These are phyloP conservation scores for Dactylella cylindrospora DNA, from an alignment of 2,329 filamentous ascomycete species.

Conservation along the genomic window DNA sequence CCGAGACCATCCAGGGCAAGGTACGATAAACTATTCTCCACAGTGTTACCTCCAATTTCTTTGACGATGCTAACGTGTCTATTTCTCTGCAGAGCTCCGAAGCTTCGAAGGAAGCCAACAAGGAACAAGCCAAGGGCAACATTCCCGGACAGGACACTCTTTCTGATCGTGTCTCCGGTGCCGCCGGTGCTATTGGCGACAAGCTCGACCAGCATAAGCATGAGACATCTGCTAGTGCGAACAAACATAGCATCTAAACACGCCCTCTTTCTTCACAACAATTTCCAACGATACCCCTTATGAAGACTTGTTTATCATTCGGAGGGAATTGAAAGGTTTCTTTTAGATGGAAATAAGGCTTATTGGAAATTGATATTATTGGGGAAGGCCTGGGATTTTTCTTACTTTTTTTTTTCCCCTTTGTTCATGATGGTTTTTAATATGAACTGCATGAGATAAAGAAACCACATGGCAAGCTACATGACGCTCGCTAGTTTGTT, in stretches of 20 bases:
- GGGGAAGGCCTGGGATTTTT: neutral
- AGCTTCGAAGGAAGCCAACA: constrained; percentile 38
- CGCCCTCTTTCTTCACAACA: constrained; percentile 1
- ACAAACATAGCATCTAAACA: constrained; percentile 32
- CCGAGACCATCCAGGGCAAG: constrained; percentile 35
- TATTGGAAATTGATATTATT: constrained; percentile 1
- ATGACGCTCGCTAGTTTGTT: too few relatives aligned
- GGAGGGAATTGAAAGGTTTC: constrained; percentile 1
- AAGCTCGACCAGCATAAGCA: constrained; percentile 39
- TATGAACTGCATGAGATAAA: too few relatives aligned
- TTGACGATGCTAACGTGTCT: constrained; percentile 17
- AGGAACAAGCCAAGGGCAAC: constrained; percentile 44
- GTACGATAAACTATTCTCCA: constrained; percentile 7
- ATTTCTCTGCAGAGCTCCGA: constrained; percentile 15
- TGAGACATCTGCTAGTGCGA: constrained; percentile 21
- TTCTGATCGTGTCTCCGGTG: constrained; percentile 36
- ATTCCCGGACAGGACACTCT: constrained; percentile 30
- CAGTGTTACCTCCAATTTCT: neutral
- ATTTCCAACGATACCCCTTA: constrained; percentile 17
- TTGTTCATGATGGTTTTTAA: constrained; percentile 1
- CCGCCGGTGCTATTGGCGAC: constrained; percentile 22
- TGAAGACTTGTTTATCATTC: neutral
- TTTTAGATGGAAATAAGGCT: constrained; percentile 3
- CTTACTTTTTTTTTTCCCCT: neutral
- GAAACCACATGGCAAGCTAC: too few relatives aligned